Evolutionary conservation across 208 protist genomes (phyloP).

Genomic region (Wallacemonas sp.): DNA sequence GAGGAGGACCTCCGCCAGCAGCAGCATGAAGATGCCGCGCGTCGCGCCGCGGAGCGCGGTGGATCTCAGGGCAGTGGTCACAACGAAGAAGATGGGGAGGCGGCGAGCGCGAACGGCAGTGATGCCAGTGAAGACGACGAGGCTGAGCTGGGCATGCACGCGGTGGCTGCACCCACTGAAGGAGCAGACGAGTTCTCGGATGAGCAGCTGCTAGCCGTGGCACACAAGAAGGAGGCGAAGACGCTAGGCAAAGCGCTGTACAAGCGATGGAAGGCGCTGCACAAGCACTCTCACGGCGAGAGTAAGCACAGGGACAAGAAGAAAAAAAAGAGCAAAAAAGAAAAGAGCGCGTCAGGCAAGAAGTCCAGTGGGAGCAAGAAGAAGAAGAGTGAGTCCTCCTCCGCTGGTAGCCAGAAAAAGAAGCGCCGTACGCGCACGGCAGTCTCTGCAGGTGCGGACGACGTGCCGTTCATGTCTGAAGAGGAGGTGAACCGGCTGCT

Average conservation of each 20-base stretch:
- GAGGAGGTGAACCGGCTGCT: constrained; percentile 4
- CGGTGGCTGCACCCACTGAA: not conserved
- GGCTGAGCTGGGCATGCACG: not conserved
- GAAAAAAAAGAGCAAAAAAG: constrained; percentile 22
- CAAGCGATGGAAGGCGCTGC: constrained; percentile 79
- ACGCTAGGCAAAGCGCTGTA: constrained; percentile 47
- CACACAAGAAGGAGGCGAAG: constrained; percentile 54
- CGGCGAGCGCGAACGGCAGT: not conserved
- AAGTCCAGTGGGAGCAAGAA: constrained; percentile 19
- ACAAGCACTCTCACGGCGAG: not conserved
- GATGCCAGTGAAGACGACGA: not conserved
- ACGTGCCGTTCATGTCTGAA: constrained; percentile 11
- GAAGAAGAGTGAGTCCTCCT: constrained; percentile 4
- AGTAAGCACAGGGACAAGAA: constrained; percentile 19
- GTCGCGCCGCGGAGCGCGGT: constrained; percentile 16
- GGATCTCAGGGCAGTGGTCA: constrained; percentile 3
- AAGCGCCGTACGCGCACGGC: not conserved
- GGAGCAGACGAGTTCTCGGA: constrained; percentile 21
- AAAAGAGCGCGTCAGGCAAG: constrained; percentile 17
- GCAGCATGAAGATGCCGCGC: not conserved
- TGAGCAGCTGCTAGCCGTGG: constrained; percentile 37
- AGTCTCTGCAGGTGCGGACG: constrained; percentile 1
- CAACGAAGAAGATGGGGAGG: constrained; percentile 2
- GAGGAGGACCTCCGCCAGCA: constrained; percentile 3
- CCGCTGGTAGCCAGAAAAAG: constrained; percentile 5